Conservation (phyloP, 176 grass and related monocot species). For the Lolium perenne region DNA sequence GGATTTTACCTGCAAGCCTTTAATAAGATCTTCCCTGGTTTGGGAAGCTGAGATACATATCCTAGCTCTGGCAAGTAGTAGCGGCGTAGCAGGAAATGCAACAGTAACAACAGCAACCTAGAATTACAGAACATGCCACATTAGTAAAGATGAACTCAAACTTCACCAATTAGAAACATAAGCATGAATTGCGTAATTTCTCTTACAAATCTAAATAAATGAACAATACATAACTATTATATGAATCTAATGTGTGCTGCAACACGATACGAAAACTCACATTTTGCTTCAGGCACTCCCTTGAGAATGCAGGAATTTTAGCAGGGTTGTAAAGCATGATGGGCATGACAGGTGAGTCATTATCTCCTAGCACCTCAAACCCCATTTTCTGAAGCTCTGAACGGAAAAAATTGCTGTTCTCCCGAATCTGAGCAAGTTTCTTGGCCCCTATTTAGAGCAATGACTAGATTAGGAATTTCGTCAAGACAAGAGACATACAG, state of each 20-base stretch:
- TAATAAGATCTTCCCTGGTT: constrained; percentile 85
- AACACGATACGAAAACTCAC: constrained; percentile 48
- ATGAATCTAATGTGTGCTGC: not conserved
- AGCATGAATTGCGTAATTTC: constrained; percentile 27
- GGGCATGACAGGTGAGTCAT: constrained; percentile 93
- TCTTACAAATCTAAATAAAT: constrained; percentile 12
- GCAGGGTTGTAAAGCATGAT: constrained; percentile 99
- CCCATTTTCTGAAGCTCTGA: constrained; percentile 97
- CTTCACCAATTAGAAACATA: not conserved
- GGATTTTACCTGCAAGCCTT: constrained; percentile 82
- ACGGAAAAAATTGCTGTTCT: constrained; percentile 97
- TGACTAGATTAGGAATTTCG: constrained; percentile 41
- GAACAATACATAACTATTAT: not conserved
- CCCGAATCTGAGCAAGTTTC: constrained; percentile 85
- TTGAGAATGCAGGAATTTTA: constrained; percentile 97
- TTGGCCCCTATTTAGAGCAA: constrained; percentile 67
- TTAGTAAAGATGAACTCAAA: constrained; percentile 15
- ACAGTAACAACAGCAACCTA: constrained; percentile 96
- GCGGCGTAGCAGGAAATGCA: constrained; percentile 91
- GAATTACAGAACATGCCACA: constrained; percentile 35
- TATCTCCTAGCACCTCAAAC: constrained; percentile 93
- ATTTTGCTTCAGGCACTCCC: constrained; percentile 84
- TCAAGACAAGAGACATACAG: not conserved
- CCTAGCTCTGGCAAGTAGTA: constrained; percentile 89
- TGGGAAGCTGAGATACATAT: constrained; percentile 97